Evolutionary conservation across 2,329 filamentous ascomycete genomes (phyloP).

Genomic region (Colletotrichum horii): DNA sequence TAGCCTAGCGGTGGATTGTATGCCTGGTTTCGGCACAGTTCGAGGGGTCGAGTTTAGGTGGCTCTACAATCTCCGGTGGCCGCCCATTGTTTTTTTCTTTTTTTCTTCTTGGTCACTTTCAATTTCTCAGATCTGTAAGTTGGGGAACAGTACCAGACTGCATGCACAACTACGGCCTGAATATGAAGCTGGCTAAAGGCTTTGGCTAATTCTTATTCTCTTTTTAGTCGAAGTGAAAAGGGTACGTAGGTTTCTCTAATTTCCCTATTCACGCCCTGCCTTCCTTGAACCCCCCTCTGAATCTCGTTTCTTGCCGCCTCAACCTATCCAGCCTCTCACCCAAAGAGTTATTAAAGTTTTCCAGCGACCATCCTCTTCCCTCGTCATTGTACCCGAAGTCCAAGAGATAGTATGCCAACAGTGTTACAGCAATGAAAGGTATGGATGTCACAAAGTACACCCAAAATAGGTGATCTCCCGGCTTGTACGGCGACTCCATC

Average conservation of each 20-base stretch:
- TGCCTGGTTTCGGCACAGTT: not conserved
- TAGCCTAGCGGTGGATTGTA: not conserved
- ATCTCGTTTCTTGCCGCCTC: not conserved
- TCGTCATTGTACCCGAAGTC: conserved; percentile 28
- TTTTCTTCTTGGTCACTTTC: not conserved
- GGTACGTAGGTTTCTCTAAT: not conserved
- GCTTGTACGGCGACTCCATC: conserved; percentile 25
- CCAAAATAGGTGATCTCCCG: conserved; percentile 24
- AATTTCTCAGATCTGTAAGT: not conserved
- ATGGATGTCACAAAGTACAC: conserved; percentile 24
- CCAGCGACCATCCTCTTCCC: conserved; percentile 24
- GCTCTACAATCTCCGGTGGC: not conserved
- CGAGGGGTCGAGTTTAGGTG: not conserved
- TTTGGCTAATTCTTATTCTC: not conserved
- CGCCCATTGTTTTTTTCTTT: not conserved
- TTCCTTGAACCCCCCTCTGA: not conserved
- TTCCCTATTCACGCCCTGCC: not conserved
- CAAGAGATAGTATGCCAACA: conserved; percentile 24
- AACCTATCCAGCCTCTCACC: not conserved
- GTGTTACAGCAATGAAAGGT: conserved; percentile 23
- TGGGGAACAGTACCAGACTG: not conserved
- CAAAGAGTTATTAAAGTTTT: conserved; percentile 11
- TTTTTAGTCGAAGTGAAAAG: not conserved
- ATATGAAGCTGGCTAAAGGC: not conserved
- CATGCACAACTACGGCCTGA: not conserved